Evolutionary conservation across 2,329 filamentous ascomycete genomes (phyloP).

Genomic region (Leptographium wingfieldii): DNA sequence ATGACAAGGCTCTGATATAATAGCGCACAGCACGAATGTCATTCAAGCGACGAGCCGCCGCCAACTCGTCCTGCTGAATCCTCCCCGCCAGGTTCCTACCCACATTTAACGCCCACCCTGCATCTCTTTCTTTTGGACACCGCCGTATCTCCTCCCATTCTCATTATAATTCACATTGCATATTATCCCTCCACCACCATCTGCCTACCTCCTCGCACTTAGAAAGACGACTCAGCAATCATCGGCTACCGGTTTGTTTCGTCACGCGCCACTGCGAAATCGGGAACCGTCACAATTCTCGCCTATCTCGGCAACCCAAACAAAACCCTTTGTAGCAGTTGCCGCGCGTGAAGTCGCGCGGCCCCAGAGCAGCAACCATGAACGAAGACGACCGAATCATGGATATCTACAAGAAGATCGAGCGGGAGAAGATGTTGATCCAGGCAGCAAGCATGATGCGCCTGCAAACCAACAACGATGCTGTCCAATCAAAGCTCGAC

Average conservation of each 20-base stretch:
- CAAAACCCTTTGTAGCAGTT: neutral
- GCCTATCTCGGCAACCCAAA: neutral
- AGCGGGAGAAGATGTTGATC: conserved; percentile 91
- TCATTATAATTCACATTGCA: neutral
- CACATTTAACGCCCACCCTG: neutral
- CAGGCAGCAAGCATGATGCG: conserved; percentile 90
- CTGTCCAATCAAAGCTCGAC: conserved; percentile 80
- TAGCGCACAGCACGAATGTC: neutral
- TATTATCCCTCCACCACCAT: neutral
- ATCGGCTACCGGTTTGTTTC: neutral
- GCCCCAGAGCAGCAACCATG: conserved; percentile 31
- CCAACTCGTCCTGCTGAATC: neutral
- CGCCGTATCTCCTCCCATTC: neutral
- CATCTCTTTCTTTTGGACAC: neutral
- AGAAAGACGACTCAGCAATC: neutral
- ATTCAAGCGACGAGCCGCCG: neutral
- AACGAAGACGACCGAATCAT: conserved; percentile 53
- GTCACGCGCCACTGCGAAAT: neutral
- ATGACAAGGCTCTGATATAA: neutral
- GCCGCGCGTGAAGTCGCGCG: conserved; percentile 7
- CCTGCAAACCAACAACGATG: conserved; percentile 86
- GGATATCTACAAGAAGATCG: conserved; percentile 92
- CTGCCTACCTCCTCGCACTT: neutral
- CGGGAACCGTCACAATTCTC: neutral
- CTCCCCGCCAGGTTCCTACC: neutral